Evolutionary conservation across 2,329 filamentous ascomycete species (phyloP).

Genomic region (Venturia nashicola): DNA sequence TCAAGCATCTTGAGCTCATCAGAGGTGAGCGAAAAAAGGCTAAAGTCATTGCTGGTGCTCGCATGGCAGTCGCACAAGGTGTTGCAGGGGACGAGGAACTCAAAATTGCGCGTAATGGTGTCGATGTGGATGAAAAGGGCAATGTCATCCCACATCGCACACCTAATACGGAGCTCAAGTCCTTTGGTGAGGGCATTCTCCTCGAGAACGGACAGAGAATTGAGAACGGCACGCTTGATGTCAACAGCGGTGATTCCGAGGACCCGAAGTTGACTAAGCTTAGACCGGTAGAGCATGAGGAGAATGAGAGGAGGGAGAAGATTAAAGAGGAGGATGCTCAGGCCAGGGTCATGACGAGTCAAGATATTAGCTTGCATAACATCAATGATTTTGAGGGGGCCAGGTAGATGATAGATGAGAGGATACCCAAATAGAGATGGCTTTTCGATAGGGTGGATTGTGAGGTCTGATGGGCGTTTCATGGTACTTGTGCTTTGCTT

Average conservation of each 20-base stretch:
- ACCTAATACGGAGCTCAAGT: background rate
- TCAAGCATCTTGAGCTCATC: constrained; percentile 63
- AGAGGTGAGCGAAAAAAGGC: constrained; percentile 58
- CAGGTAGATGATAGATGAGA: background rate
- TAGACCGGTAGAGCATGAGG: background rate
- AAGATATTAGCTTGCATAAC: constrained; percentile 13
- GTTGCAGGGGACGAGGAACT: constrained; percentile 48
- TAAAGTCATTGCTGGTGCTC: constrained; percentile 52
- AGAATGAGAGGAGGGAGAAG: constrained; percentile 1
- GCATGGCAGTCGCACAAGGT: constrained; percentile 52
- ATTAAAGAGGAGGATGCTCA: background rate
- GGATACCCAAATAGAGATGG: background rate
- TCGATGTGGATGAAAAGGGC: constrained; percentile 17
- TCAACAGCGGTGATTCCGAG: background rate
- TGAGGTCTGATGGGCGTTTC: too few relatives aligned
- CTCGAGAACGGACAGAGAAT: background rate
- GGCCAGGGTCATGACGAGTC: constrained; percentile 1
- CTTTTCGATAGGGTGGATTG: background rate
- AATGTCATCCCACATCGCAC: constrained; percentile 7
- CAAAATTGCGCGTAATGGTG: constrained; percentile 49
- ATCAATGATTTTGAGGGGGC: constrained; percentile 11
- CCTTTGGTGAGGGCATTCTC: background rate
- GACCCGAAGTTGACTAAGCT: background rate
- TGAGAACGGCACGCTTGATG: background rate
- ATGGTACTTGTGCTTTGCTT: too few relatives aligned